These are phyloP conservation scores for Kluyveromyces sp. DNA, from an alignment of 1,139 yeast genomes.

Conservation along the genomic window DNA sequence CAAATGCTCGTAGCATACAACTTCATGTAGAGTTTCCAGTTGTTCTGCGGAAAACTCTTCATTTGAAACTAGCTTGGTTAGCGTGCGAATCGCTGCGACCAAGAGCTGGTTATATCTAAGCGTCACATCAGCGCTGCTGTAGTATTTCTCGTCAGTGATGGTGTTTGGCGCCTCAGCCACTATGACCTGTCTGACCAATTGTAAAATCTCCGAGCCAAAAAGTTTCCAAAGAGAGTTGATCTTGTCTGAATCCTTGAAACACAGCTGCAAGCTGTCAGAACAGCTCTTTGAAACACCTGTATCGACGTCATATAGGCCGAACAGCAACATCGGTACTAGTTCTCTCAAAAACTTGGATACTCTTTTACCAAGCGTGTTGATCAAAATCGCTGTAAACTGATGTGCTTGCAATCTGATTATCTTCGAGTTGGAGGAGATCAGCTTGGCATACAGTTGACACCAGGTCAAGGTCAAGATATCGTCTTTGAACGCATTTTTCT, in stretches of 20 bases:
- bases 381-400: conserved; percentile 51
- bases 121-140: conserved; percentile 57
- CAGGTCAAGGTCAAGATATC: conserved; percentile 56
- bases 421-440: conserved; percentile 65
- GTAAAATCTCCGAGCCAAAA: conserved; percentile 50
- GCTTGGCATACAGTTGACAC: conserved; percentile 76
- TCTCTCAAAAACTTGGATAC: conserved; percentile 61
- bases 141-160: conserved; percentile 69
- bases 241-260: conserved; percentile 57
- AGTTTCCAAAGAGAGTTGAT: conserved; percentile 54
- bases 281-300: conserved; percentile 49
- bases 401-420: conserved; percentile 57
- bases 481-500: conserved; percentile 34
- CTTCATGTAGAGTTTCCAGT: conserved; percentile 13
- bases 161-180: conserved; percentile 53
- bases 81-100: conserved; percentile 45
- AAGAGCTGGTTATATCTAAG: conserved; percentile 61
- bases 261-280: conserved; percentile 39
- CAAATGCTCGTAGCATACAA: conserved; percentile 21
- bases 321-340: conserved; percentile 64
- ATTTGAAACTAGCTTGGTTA: conserved; percentile 38
- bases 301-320: conserved; percentile 67
- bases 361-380: conserved; percentile 49
- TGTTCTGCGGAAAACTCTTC: conserved; percentile 14
- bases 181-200: conserved; percentile 47